phyloP scores from a whole-genome alignment of 306 rosid genomes.

The Nissolia schottii region DNA sequence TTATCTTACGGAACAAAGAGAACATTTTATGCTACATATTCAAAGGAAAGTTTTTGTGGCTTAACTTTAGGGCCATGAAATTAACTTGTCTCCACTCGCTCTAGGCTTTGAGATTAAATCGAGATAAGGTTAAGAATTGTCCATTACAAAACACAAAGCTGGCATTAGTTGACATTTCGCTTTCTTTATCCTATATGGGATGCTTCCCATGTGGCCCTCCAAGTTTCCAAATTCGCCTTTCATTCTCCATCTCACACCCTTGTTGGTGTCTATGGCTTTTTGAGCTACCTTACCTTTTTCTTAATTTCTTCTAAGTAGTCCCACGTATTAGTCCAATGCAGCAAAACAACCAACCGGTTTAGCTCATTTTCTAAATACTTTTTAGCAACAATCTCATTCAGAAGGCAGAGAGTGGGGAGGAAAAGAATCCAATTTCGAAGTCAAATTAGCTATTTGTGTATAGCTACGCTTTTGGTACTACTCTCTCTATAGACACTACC shows the following conservation, averaged over 20 bases:
- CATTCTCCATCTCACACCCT: not conserved
- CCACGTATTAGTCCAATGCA: not conserved
- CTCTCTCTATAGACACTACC: not conserved
- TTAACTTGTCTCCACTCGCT: not conserved
- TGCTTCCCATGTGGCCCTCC: not conserved
- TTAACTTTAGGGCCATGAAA: not conserved
- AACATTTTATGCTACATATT: not conserved
- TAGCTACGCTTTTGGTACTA: not conserved
- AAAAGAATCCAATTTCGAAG: not conserved
- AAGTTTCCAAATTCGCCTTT: not conserved
- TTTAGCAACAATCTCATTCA: not conserved
- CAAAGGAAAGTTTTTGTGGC: not conserved
- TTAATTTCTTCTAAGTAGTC: not conserved
- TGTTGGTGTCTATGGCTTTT: not conserved
- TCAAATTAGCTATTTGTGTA: not conserved
- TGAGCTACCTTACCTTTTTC: not conserved
- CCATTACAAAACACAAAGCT: not conserved
- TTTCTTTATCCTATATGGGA: not conserved
- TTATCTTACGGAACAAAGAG: not conserved
- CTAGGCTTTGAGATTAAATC: not conserved
- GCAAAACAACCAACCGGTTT: not conserved
- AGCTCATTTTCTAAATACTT: too few relatives aligned
- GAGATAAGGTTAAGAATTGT: constrained; percentile 15
- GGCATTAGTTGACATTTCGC: not conserved
- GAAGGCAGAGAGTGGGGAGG: not conserved